Percentiles rank a stretch among this genome's conserved stretches.
These are phyloP conservation scores for Daldinia childiae DNA, from an alignment of 495 filamentous ascomycete genomes.

Conservation along the genomic window DNA sequence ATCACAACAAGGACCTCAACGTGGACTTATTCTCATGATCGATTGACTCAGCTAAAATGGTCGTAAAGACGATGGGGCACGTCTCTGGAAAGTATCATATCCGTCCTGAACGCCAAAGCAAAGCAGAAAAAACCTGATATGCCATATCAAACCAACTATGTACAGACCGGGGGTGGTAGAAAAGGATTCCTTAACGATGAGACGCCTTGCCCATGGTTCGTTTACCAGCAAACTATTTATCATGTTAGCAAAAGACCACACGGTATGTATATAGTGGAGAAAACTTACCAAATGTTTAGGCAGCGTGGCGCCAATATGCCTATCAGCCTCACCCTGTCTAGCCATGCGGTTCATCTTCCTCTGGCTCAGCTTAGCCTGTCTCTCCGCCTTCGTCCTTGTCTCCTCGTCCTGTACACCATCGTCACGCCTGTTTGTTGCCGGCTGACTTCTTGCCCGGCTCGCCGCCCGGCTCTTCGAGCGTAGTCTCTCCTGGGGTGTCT, in stretches of 20 bases:
- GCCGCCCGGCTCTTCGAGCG: slow-evolving; percentile 83
- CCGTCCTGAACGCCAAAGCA: slow-evolving; percentile 27
- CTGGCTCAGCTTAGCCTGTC: slow-evolving; percentile 85
- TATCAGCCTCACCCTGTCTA: slow-evolving; percentile 93
- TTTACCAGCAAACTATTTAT: slow-evolving; percentile 44
- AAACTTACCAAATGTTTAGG: slow-evolving; percentile 89
- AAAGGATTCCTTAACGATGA: slow-evolving; percentile 46
- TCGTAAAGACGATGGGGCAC: slow-evolving; percentile 1
- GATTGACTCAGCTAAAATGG: slow-evolving; percentile 13
- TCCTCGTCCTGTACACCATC: slow-evolving; percentile 75
- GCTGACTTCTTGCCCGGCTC: slow-evolving; percentile 80
- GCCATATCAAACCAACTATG: slow-evolving; percentile 26
- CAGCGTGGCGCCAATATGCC: slow-evolving; percentile 82
- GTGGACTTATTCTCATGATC: slow-evolving; percentile 1
- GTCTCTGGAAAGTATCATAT: slow-evolving; percentile 11
- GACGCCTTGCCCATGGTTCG: slow-evolving; percentile 43
- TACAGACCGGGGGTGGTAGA: slow-evolving; percentile 6
- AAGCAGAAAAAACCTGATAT: slow-evolving; percentile 10
- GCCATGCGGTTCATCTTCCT: slow-evolving; percentile 99
- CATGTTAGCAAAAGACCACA: slow-evolving; percentile 43
- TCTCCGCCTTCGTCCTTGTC: slow-evolving; percentile 80
- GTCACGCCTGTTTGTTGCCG: slow-evolving; percentile 78
- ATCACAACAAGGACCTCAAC: not conserved
- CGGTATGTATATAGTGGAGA: not conserved
- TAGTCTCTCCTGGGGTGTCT: slow-evolving; percentile 66